Conservation (phyloP, 2,329 filamentous ascomycete species). For the Colletotrichum graminicola region DNA sequence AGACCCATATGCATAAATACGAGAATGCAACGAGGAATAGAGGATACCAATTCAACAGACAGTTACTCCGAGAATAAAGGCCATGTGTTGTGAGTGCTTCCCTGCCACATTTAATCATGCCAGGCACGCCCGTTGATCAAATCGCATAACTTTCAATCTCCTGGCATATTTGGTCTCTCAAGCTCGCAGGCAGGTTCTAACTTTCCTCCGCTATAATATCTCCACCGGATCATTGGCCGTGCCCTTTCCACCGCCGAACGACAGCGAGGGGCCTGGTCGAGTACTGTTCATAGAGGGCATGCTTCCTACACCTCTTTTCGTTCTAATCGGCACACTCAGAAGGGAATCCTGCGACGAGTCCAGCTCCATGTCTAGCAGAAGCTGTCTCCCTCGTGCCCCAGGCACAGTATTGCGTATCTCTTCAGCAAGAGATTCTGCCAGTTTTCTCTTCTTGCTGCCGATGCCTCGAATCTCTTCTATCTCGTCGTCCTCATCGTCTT, state of each 20-base stretch:
- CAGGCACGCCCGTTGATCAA: neutral
- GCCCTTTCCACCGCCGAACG: neutral
- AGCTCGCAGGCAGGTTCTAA: neutral
- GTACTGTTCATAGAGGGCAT: no score
- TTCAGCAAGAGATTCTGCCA: neutral
- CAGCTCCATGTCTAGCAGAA: slow-evolving; percentile 1
- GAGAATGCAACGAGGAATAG: neutral
- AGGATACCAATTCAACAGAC: neutral
- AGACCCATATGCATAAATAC: no score
- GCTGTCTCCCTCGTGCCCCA: neutral
- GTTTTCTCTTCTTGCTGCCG: neutral
- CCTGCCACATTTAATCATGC: neutral
- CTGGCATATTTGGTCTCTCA: neutral
- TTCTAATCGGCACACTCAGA: neutral
- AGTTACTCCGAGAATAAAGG: neutral
- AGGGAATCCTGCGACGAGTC: slow-evolving; percentile 3
- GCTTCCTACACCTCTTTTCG: neutral
- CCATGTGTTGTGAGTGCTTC: no score
- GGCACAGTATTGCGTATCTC: neutral
- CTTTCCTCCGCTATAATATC: neutral
- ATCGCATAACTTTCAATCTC: neutral
- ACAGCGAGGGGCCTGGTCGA: neutral
- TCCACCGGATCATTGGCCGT: slow-evolving; percentile 11
- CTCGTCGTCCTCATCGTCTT: neutral
- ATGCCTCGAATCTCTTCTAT: neutral